A percentile compares a stretch with the other conserved stretches of the same genome.
phyloP scores from a whole-genome alignment of 2,329 filamentous ascomycete genomes.

The Stagonosporopsis cucurbitacearum region DNA sequence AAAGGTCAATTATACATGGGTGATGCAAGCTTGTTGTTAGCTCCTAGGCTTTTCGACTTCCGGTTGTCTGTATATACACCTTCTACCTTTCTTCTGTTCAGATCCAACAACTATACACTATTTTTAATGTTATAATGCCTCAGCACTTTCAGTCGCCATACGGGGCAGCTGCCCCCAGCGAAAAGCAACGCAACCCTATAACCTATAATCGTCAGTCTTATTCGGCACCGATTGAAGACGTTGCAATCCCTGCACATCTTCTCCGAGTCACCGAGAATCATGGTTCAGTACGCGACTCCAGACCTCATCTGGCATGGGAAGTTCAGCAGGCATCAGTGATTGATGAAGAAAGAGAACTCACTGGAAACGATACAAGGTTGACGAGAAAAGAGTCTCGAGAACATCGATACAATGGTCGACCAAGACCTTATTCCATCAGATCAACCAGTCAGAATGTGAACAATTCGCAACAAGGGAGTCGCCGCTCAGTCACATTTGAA shows the following conservation, averaged over 20 bases:
- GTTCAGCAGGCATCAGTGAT: constrained; percentile 22
- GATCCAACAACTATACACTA: constrained; percentile 1
- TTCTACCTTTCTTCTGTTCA: neutral
- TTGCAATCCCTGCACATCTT: constrained; percentile 32
- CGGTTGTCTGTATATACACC: constrained; percentile 10
- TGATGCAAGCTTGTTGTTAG: constrained; percentile 13
- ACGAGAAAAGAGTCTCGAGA: constrained; percentile 7
- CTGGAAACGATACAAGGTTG: constrained; percentile 16
- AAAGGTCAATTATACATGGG: constrained; percentile 11
- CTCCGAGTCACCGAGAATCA: constrained; percentile 25
- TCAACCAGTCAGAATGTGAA: constrained; percentile 1
- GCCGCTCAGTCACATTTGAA: constrained; percentile 11
- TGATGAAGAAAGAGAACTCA: constrained; percentile 15
- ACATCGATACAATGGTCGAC: constrained; percentile 13
- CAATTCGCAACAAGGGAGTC: constrained; percentile 6
- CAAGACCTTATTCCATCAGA: constrained; percentile 1
- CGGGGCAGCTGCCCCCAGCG: neutral
- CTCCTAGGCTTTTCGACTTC: constrained; percentile 3
- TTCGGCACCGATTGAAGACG: constrained; percentile 22
- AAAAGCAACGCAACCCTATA: constrained; percentile 11
- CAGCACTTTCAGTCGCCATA: neutral
- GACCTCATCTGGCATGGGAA: constrained; percentile 21
- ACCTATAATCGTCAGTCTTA: constrained; percentile 12
- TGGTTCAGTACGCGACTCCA: constrained; percentile 25
- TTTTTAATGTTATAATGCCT: constrained; percentile 15